Evolutionary conservation across 345 rosid species (phyloP).

Genomic region (Triadica sebifera): DNA sequence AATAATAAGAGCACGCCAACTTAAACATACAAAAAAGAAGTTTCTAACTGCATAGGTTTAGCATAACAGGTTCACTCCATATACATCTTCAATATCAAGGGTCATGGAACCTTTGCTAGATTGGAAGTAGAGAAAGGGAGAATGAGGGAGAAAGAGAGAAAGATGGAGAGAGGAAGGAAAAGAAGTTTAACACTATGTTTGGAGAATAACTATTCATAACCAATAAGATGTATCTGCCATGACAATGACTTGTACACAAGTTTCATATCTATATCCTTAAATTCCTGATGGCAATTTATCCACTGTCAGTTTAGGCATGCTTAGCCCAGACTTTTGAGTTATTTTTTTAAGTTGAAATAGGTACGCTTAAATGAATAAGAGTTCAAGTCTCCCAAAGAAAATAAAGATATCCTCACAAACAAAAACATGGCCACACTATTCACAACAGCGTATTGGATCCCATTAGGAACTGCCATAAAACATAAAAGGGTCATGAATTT

Average conservation of each 20-base stretch:
- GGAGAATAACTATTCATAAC: too few species aligned
- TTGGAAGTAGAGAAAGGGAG: not conserved
- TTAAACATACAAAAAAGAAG: slow-evolving; percentile 1
- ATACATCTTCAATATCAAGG: not conserved
- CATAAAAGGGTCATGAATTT: not conserved
- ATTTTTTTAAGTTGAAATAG: too few species aligned
- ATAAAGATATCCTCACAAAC: not conserved
- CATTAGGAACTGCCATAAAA: not conserved
- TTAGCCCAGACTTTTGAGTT: too few species aligned
- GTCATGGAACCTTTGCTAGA: not conserved
- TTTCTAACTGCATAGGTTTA: not conserved
- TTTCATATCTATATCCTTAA: too few species aligned
- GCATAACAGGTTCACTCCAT: too few species aligned
- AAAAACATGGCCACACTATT: not conserved
- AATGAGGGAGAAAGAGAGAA: not conserved
- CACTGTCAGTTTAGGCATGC: too few species aligned
- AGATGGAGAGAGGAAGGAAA: not conserved
- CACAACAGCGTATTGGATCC: not conserved
- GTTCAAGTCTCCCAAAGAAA: not conserved
- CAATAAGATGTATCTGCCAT: too few species aligned
- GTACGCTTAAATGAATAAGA: not conserved
- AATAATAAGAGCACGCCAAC: not conserved
- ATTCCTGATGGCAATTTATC: too few species aligned
- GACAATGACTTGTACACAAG: too few species aligned
- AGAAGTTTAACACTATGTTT: too few species aligned